Conservation (phyloP, 108 stramenopile species). For the Pseudonitzschia pungens region DNA sequence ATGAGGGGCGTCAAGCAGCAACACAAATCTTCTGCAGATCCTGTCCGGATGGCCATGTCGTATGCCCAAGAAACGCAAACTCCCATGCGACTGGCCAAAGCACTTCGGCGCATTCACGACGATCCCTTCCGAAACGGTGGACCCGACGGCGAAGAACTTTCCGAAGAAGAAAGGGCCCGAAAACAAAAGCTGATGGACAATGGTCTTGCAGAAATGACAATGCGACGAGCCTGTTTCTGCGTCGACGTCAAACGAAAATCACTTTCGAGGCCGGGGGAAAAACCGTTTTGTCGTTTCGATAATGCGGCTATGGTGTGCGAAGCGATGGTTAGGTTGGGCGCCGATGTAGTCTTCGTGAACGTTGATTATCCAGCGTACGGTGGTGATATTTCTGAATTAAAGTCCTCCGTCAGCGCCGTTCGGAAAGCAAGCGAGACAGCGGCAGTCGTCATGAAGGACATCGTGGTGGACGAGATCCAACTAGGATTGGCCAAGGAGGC, state of each 20-base stretch:
- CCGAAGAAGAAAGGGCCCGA: conserved; percentile 36
- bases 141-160: conserved; percentile 58
- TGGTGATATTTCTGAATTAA: conserved; percentile 78
- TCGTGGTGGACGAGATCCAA: conserved; percentile 90
- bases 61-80: conserved; percentile 77
- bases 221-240: conserved; percentile 80
- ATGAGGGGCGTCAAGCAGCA: conserved; percentile 73
- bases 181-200: conserved; percentile 60
- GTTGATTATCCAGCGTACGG: conserved; percentile 86
- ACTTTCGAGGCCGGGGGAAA: conserved; percentile 70
- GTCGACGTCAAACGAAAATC: conserved; percentile 86
- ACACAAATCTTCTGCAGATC: conserved; percentile 76
- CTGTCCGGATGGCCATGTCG: conserved; percentile 83
- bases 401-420: conserved; percentile 72
- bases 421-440: conserved; percentile 60
- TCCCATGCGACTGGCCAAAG: conserved; percentile 70
- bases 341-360: conserved; percentile 87
- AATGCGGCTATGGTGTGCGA: conserved; percentile 86
- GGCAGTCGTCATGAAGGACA: conserved; percentile 91
- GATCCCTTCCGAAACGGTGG: conserved; percentile 54
- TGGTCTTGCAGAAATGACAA: conserved; percentile 72
- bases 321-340: conserved; percentile 88
- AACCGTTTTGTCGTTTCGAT: conserved; percentile 73
- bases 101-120: conserved; percentile 82
- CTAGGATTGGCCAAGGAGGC: conserved; percentile 87